A percentile compares a stretch with the other conserved stretches of the same genome.
phyloP scores from a whole-genome alignment of 2,329 filamentous ascomycete genomes.

The Daldinia sp. region DNA sequence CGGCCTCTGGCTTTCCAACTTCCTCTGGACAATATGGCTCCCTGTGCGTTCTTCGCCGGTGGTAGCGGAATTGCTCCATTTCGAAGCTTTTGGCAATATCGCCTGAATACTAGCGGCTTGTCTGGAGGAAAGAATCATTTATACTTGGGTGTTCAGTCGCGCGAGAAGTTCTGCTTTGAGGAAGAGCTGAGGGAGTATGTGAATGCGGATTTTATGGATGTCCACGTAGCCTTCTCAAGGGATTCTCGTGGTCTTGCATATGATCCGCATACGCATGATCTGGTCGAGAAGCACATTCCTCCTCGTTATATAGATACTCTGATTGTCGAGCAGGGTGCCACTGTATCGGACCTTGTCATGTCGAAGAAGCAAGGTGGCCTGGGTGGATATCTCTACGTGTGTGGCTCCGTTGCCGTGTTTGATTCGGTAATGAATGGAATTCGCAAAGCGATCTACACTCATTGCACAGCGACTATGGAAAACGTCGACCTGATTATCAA shows the following conservation, averaged over 20 bases:
- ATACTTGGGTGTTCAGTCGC: slow-evolving; percentile 65
- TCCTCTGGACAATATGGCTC: slow-evolving; percentile 62
- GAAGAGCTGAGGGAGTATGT: slow-evolving; percentile 61
- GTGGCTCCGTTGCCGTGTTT: slow-evolving; percentile 62
- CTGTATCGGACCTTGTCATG: slow-evolving; percentile 67
- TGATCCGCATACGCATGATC: slow-evolving; percentile 56
- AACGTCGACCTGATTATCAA: slow-evolving; percentile 63
- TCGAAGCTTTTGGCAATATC: slow-evolving; percentile 65
- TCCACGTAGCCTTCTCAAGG: slow-evolving; percentile 65
- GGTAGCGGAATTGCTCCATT: slow-evolving; percentile 67
- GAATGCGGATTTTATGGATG: slow-evolving; percentile 62
- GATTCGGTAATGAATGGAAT: slow-evolving; percentile 69
- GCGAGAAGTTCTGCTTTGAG: slow-evolving; percentile 65
- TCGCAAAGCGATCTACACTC: slow-evolving; percentile 66
- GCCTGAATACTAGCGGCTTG: slow-evolving; percentile 44
- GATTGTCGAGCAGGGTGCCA: slow-evolving; percentile 64
- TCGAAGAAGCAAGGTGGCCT: slow-evolving; percentile 66
- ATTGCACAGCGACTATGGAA: slow-evolving; percentile 64
- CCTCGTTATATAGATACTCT: slow-evolving; percentile 65
- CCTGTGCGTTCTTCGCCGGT: slow-evolving; percentile 66
- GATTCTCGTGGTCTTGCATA: slow-evolving; percentile 62
- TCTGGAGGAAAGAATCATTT: slow-evolving; percentile 53
- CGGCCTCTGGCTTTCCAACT: slow-evolving; percentile 65
- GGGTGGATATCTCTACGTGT: slow-evolving; percentile 62
- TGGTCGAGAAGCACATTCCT: slow-evolving; percentile 62